Percentiles rank a stretch among this genome's conserved stretches.
phyloP scores from a whole-genome alignment of 2,329 filamentous ascomycete species.

The Fusarium foetens region DNA sequence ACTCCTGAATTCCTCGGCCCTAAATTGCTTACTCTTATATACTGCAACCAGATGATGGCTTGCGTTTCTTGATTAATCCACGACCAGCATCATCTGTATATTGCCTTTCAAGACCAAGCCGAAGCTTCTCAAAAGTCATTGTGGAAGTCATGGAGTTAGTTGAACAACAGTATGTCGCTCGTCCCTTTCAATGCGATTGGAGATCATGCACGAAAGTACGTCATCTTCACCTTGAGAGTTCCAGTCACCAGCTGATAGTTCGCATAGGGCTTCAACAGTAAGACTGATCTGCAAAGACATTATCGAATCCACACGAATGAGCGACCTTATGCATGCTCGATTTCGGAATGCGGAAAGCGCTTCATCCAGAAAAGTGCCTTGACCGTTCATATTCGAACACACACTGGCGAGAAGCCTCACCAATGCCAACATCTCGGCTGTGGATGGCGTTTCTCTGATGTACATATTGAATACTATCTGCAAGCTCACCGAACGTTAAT shows the following conservation, averaged over 20 bases:
- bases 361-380: slow-evolving; percentile 77
- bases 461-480: slow-evolving; percentile 53
- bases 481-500: slow-evolving; percentile 12
- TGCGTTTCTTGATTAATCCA: not conserved
- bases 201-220: slow-evolving; percentile 69
- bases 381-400: slow-evolving; percentile 76
- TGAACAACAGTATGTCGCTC: slow-evolving; percentile 69
- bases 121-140: not conserved
- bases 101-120: not conserved
- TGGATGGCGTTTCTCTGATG: slow-evolving; percentile 76
- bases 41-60: too few species aligned
- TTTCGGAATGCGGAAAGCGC: slow-evolving; percentile 71
- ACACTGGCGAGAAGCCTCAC: slow-evolving; percentile 78
- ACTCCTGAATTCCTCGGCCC: not conserved
- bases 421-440: slow-evolving; percentile 73
- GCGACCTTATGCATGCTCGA: slow-evolving; percentile 70
- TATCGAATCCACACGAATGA: slow-evolving; percentile 79
- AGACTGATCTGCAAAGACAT: slow-evolving; percentile 75
- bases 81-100: not conserved
- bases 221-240: slow-evolving; percentile 4
- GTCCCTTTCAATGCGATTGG: slow-evolving; percentile 73
- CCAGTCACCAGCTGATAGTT: slow-evolving; percentile 3
- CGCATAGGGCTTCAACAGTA: slow-evolving; percentile 74
- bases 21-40: not conserved
- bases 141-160: slow-evolving; percentile 73